phyloP scores from a whole-genome alignment of 2,329 filamentous ascomycete genomes.

The Aspergillus pseudoglaucus region DNA sequence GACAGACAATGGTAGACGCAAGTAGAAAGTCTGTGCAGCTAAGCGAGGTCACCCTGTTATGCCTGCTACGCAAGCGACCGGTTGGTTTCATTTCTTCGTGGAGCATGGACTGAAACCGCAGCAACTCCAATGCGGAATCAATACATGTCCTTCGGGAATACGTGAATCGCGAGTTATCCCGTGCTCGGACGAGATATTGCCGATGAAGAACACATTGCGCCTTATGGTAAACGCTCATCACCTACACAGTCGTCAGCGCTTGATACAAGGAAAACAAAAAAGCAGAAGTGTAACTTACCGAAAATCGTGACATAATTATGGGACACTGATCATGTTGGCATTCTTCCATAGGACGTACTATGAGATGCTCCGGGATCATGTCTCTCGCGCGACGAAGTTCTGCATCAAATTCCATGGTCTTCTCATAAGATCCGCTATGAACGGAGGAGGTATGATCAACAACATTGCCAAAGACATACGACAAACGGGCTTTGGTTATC shows the following conservation, averaged over 20 bases:
- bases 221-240: constrained; percentile 83
- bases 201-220: constrained; percentile 83
- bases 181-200: constrained; percentile 72
- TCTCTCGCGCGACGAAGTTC: constrained; percentile 53
- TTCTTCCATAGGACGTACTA: constrained; percentile 67
- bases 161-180: constrained; percentile 71
- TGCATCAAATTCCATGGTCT: constrained; percentile 54
- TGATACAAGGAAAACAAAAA: background rate
- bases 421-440: constrained; percentile 49
- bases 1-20: constrained; percentile 73
- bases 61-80: constrained; percentile 65
- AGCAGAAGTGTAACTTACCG: constrained; percentile 31
- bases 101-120: constrained; percentile 70
- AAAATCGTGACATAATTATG: constrained; percentile 73
- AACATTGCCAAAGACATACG: constrained; percentile 39
- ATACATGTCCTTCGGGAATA: constrained; percentile 80
- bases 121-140: constrained; percentile 75
- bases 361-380: constrained; percentile 72
- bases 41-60: constrained; percentile 72
- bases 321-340: constrained; percentile 62
- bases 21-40: constrained; percentile 81
- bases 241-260: constrained; percentile 17
- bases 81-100: constrained; percentile 66
- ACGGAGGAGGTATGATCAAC: constrained; percentile 38
- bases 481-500: constrained; percentile 40